Evolutionary conservation across 2,329 filamentous ascomycete genomes (phyloP), one percentile per base, ranked within the genome.

Genomic region (Sodiomyces alkalinus): DNA sequence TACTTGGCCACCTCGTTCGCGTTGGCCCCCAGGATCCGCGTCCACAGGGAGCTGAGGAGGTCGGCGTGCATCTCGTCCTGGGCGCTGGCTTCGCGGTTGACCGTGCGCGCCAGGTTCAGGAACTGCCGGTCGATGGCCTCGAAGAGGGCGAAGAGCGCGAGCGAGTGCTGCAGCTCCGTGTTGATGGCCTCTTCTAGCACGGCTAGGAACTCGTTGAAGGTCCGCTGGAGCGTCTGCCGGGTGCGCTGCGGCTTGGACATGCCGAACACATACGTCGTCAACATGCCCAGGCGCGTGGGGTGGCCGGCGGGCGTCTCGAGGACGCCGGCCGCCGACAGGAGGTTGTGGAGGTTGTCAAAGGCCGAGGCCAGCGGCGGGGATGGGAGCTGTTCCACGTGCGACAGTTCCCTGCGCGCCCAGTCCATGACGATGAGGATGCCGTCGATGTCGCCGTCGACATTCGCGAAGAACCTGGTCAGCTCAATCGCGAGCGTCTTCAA

Each of bases 401-500:
- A 64, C 10, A 96, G 69, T 50, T 94, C 85, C 39, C 85, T 74
- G 45, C 79, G 79, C 10, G 83, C 81, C 87, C 87, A 94, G 47
- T 93, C 83, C 85, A 96, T 94, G 28, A 92, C 83, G 35, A 90
- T 78, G 19, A 96, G 65, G 40, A 94, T 92, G 34, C 79, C 78
- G 48, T 94, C 87, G 41, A 96, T 80, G 45, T 94, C 87, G 16
- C 83, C 81, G 43, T 94, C 83, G 9, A 96, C 83, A 39, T 86
- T 82, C 28, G 85, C 80, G 49, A 94, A 93, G 59, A 96, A 94
- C 44, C 77, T 76, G 6, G 81, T 92, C 40, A 94, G 68, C 48
- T 93, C 85, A 11, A 85, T 64, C 2, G 83, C 81, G 15, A 96
- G 62, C 3, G 73, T 76, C 53, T 87, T 92, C 35, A 94, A 67